Evolutionary conservation across 352 stramenopile genomes (phyloP).

Genomic region (Paralagenidium karlingii): DNA sequence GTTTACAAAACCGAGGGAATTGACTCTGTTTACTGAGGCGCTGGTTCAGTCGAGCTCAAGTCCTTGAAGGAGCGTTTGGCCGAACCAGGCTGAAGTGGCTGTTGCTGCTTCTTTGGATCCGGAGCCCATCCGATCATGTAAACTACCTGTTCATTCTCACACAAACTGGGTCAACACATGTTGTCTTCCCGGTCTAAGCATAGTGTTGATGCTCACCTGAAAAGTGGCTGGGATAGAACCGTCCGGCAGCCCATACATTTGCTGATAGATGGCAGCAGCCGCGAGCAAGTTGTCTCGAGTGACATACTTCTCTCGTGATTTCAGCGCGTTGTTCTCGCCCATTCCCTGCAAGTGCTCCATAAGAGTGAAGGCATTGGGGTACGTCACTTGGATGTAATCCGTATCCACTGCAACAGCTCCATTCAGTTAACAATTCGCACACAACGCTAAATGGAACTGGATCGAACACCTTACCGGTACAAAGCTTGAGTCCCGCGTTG

Average conservation of each 20-base stretch:
- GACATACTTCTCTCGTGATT: conserved; percentile 13
- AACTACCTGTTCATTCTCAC: conserved; percentile 38
- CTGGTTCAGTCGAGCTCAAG: neutral
- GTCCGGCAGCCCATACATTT: conserved; percentile 82
- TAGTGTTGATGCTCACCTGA: conserved; percentile 64
- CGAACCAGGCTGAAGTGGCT: conserved; percentile 76
- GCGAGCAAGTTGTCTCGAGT: conserved; percentile 89
- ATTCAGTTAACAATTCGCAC: neutral
- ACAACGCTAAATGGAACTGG: neutral
- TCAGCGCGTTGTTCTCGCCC: conserved; percentile 91
- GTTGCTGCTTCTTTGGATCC: conserved; percentile 90
- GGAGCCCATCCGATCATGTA: conserved; percentile 98
- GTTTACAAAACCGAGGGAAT: too few species aligned
- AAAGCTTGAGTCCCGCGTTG: conserved; percentile 88
- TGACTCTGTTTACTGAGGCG: too few species aligned
- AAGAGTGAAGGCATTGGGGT: conserved; percentile 89
- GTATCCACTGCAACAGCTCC: conserved; percentile 81
- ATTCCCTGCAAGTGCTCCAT: conserved; percentile 94
- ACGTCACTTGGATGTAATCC: conserved; percentile 91
- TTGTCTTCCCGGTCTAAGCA: neutral
- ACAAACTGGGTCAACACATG: neutral
- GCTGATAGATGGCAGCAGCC: conserved; percentile 90
- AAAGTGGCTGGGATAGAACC: conserved; percentile 90
- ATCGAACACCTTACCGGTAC: conserved; percentile 42
- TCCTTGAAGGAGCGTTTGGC: conserved; percentile 72